phyloP scores from a whole-genome alignment of 2,329 filamentous ascomycete genomes.

The Akanthomyces dipterigenus region DNA sequence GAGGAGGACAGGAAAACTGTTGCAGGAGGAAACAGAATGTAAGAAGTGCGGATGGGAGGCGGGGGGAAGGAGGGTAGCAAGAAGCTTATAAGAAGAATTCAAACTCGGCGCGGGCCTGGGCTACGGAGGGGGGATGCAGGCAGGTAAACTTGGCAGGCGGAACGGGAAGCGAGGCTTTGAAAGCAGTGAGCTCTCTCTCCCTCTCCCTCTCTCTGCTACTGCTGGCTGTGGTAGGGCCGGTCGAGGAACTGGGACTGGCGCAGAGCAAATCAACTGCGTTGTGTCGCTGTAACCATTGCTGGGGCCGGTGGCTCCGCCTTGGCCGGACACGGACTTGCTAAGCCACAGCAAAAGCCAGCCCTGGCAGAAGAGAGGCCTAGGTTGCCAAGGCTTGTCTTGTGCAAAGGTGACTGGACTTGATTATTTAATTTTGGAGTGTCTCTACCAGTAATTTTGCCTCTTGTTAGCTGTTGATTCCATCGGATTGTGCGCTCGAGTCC shows the following conservation, averaged over 20 bases:
- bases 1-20: neutral
- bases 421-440: too few species aligned
- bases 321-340: neutral
- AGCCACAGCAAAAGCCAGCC: neutral
- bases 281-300: neutral
- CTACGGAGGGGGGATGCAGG: too few species aligned
- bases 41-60: neutral
- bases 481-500: too few species aligned
- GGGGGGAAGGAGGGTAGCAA: neutral
- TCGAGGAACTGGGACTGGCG: neutral
- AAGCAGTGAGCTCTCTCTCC: too few species aligned
- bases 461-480: too few species aligned
- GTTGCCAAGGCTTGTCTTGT: neutral
- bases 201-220: too few species aligned
- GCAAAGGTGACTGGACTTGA: too few species aligned
- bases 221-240: neutral
- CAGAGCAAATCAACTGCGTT: too few species aligned
- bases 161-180: neutral
- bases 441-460: too few species aligned
- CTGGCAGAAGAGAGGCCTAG: neutral
- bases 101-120: neutral
- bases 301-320: conserved; percentile 3
- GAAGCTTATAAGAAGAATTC: conserved; percentile 10
- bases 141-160: neutral
- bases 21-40: neutral